Evolutionary conservation across 1,284 basidiomycete species (phyloP).

Genomic region (Meripilus lineatus): DNA sequence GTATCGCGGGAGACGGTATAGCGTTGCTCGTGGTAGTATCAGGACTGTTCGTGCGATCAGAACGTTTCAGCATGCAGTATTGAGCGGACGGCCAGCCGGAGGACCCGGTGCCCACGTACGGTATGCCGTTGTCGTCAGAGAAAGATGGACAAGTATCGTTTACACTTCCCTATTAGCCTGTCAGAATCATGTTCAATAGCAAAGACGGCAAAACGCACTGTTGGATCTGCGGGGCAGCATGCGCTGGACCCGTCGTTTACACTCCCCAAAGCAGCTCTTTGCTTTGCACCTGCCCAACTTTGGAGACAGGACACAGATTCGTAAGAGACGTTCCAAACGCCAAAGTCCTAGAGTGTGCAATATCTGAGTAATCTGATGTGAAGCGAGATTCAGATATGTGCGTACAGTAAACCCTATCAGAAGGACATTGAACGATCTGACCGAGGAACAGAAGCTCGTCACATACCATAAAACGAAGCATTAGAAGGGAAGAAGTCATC

Average conservation of each 20-base stretch:
- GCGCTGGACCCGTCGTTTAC: constrained; percentile 51
- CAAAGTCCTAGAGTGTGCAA: constrained; percentile 62
- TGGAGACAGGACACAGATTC: constrained; percentile 50
- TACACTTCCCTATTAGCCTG: constrained; percentile 33
- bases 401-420: constrained; percentile 39
- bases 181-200: not conserved
- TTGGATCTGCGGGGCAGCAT: constrained; percentile 68
- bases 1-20: no score
- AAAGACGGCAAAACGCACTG: constrained; percentile 33
- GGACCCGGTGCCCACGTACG: constrained; percentile 41
- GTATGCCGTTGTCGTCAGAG: constrained; percentile 60
- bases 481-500: constrained; percentile 70
- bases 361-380: no score
- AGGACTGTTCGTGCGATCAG: no score
- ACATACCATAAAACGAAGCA: constrained; percentile 49
- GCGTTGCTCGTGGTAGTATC: constrained; percentile 33
- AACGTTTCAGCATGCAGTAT: constrained; percentile 1
- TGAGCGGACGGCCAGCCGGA: not conserved
- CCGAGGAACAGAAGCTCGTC: not conserved
- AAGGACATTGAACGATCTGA: constrained; percentile 6
- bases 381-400: no score
- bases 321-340: constrained; percentile 78
- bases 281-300: constrained; percentile 57
- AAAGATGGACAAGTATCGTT: constrained; percentile 66
- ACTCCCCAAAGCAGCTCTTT: constrained; percentile 60